These are phyloP conservation scores for Sisymbrium altissimum DNA, from an alignment of 345 rosid genomes.

Conservation along the genomic window DNA sequence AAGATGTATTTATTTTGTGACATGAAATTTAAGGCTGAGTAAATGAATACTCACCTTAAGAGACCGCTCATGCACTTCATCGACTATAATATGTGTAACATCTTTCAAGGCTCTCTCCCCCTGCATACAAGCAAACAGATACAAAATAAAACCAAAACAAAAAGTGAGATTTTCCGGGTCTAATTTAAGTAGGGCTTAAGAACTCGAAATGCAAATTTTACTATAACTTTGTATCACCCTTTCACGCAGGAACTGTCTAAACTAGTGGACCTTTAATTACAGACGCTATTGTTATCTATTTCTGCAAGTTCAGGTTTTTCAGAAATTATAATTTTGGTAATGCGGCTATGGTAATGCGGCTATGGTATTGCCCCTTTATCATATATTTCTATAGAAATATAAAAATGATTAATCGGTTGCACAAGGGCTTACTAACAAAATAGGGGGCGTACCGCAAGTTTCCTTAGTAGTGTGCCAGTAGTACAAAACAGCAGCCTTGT, in stretches of 20 bases:
- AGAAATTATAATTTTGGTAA: not conserved
- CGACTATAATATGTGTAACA: constrained; percentile 78
- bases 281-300: not conserved
- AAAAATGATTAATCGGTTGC: not conserved
- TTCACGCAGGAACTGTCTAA: not conserved
- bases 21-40: not conserved
- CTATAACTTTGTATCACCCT: not conserved
- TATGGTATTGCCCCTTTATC: not conserved
- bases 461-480: constrained; percentile 86
- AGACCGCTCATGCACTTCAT: constrained; percentile 95
- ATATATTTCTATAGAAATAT: not conserved
- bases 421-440: not conserved
- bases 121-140: constrained; percentile 35
- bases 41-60: constrained; percentile 54
- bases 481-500: constrained; percentile 93
- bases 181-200: too few relatives aligned
- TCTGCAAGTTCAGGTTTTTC: not conserved
- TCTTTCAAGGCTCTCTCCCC: constrained; percentile 68
- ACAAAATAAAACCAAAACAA: too few relatives aligned
- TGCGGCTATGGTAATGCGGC: too few relatives aligned
- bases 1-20: not conserved
- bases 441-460: constrained; percentile 54
- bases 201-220: too few relatives aligned
- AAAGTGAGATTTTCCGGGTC: not conserved
- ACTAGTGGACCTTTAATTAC: not conserved